phyloP scores from a whole-genome alignment of 2,329 filamentous ascomycete species.

The Fusarium hainanense region DNA sequence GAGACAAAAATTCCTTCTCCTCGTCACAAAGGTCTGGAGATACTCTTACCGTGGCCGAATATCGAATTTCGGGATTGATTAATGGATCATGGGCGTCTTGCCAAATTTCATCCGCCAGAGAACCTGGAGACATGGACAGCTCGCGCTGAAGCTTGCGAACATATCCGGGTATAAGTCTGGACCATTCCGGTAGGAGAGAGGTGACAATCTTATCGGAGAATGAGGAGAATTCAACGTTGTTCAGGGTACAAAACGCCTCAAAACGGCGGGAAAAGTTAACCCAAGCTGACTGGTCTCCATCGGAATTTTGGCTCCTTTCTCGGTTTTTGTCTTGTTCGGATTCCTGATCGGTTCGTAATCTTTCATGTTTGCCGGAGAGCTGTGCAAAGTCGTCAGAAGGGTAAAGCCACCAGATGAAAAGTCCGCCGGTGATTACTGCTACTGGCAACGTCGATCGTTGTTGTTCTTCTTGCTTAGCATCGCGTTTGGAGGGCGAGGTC shows the following conservation, averaged over 20 bases:
- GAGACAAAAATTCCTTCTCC: conserved; percentile 78
- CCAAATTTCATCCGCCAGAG: conserved; percentile 94
- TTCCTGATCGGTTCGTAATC: conserved; percentile 7
- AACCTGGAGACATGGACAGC: conserved; percentile 86
- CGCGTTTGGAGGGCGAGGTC: conserved; percentile 30
- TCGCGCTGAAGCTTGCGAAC: conserved; percentile 87
- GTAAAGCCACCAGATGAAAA: conserved; percentile 58
- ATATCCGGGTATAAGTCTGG: conserved; percentile 78
- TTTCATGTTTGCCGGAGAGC: conserved; percentile 44
- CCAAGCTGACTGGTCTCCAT: conserved; percentile 58
- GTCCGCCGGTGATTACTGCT: conserved; percentile 50
- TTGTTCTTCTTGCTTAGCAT: conserved; percentile 39
- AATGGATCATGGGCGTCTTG: conserved; percentile 85
- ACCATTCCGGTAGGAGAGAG: conserved; percentile 85
- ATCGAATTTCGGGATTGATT: conserved; percentile 87
- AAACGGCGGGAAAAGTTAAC: conserved; percentile 59
- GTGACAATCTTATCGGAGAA: conserved; percentile 72
- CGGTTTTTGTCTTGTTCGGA: conserved; percentile 20
- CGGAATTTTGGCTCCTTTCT: conserved; percentile 32
- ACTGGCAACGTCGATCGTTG: conserved; percentile 46
- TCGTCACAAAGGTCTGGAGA: conserved; percentile 84
- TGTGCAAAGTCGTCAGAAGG: conserved; percentile 57
- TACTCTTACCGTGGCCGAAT: conserved; percentile 83
- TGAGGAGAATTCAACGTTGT: conserved; percentile 65
- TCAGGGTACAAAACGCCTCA: conserved; percentile 64